Evolutionary conservation across 805 yeast genomes (phyloP).

Genomic region (Wickerhamomyces kurtzmanii): DNA sequence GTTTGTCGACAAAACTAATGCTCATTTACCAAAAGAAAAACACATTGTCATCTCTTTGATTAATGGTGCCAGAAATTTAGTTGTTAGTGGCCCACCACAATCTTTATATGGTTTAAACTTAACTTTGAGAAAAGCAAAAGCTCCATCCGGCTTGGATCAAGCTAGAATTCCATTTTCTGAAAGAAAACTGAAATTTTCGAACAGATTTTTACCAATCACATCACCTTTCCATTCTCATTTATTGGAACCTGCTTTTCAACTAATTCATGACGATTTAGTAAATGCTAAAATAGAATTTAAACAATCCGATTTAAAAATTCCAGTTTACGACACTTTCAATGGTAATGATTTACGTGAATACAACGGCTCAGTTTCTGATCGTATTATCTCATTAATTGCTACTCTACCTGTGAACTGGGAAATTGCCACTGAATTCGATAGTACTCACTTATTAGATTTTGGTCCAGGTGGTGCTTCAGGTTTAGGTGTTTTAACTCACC

Average conservation of each 20-base stretch:
- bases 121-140: conserved; percentile 87
- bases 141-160: conserved; percentile 90
- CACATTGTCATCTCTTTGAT: conserved; percentile 85
- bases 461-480: conserved; percentile 99
- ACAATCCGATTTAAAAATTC: conserved; percentile 53
- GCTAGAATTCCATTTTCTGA: conserved; percentile 89
- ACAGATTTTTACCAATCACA: conserved; percentile 88
- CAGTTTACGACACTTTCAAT: conserved; percentile 83
- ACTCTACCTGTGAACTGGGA: conserved; percentile 95
- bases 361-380: conserved; percentile 45
- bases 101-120: conserved; percentile 92
- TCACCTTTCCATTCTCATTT: conserved; percentile 96
- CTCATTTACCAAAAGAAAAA: conserved; percentile 86
- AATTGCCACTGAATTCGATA: conserved; percentile 64
- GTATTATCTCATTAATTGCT: conserved; percentile 78
- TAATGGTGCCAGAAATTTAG: conserved; percentile 94
- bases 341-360: conserved; percentile 68
- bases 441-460: conserved; percentile 89
- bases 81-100: conserved; percentile 97
- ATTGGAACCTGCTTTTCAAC: conserved; percentile 59
- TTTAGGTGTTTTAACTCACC: conserved; percentile 89
- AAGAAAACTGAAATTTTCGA: conserved; percentile 88
- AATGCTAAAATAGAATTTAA: conserved; percentile 48
- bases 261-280: conserved; percentile 57
- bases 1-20: conserved; percentile 79